Percentiles rank a stretch among this genome's conserved stretches.
These are phyloP conservation scores for Tagetes erecta DNA, from an alignment of 129 eudicot genomes.

Conservation along the genomic window DNA sequence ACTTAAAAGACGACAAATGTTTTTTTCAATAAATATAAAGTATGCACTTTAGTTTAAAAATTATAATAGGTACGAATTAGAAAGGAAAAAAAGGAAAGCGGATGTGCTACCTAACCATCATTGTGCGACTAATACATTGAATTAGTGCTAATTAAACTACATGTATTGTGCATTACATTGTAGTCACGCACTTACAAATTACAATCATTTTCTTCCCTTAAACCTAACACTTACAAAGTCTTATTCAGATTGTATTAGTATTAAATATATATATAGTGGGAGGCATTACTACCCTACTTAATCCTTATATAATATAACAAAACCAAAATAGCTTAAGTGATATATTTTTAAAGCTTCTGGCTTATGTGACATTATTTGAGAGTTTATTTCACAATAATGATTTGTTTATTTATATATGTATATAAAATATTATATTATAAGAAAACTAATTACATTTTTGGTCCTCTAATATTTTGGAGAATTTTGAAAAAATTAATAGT, in stretches of 20 bases:
- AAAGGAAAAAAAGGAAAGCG: neutral
- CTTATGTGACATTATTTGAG: no score
- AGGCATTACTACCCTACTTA: conserved; percentile 45
- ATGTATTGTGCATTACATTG: conserved; percentile 44
- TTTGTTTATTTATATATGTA: no score
- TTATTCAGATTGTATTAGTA: conserved; percentile 16
- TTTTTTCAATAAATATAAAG: no score
- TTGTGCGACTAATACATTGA: conserved; percentile 17
- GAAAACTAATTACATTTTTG: no score
- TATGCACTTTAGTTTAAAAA: no score
- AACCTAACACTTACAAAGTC: conserved; percentile 45
- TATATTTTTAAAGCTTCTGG: no score
- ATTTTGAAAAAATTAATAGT: no score
- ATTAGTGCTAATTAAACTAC: conserved; percentile 24
- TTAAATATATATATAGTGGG: conserved; percentile 45
- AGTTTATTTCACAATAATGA: no score
- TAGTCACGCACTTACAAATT: conserved; percentile 54
- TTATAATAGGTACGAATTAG: neutral
- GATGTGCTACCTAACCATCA: conserved; percentile 12
- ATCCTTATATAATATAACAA: neutral
- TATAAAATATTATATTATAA: no score
- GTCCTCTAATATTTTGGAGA: no score
- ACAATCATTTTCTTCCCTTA: conserved; percentile 41
- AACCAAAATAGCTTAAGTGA: no score
- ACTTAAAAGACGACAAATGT: no score